Percentiles rank a stretch among this genome's conserved stretches.
phyloP scores from a whole-genome alignment of 1,284 basidiomycete species.

The Cerioporus squamosus region DNA sequence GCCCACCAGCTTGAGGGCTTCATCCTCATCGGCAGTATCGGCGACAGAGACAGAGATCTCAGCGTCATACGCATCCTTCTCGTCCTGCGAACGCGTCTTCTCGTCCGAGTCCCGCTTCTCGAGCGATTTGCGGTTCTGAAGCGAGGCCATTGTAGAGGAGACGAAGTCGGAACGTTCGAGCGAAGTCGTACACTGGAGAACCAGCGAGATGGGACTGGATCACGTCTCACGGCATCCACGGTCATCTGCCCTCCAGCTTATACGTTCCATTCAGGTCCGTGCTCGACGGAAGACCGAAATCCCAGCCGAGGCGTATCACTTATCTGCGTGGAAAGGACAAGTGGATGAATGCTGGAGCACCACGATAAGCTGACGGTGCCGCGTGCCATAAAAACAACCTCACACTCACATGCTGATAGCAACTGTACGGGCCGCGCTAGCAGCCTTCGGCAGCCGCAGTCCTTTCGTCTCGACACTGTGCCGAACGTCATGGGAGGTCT shows the following conservation, averaged over 20 bases:
- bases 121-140: constrained; percentile 14
- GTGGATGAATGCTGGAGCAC: background rate
- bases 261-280: constrained; percentile 7
- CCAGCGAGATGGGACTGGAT: constrained; percentile 4
- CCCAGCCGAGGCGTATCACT: background rate
- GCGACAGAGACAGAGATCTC: constrained; percentile 27
- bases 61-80: constrained; percentile 28
- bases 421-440: constrained; percentile 1
- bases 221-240: constrained; percentile 6
- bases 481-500: background rate
- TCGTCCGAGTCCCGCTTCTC: constrained; percentile 12
- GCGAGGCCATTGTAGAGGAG: constrained; percentile 10
- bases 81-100: constrained; percentile 15
- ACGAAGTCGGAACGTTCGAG: background rate
- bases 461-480: background rate
- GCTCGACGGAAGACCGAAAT: background rate
- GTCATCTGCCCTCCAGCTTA: constrained; percentile 4
- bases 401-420: constrained; percentile 24
- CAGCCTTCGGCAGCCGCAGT: background rate
- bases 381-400: constrained; percentile 11
- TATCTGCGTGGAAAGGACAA: constrained; percentile 11
- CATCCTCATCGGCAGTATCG: constrained; percentile 51
- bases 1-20: constrained; percentile 63
- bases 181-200: background rate
- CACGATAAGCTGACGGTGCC: constrained; percentile 18